phyloP scores from a whole-genome alignment of 1,284 basidiomycete genomes.

The Flammula alnicola region DNA sequence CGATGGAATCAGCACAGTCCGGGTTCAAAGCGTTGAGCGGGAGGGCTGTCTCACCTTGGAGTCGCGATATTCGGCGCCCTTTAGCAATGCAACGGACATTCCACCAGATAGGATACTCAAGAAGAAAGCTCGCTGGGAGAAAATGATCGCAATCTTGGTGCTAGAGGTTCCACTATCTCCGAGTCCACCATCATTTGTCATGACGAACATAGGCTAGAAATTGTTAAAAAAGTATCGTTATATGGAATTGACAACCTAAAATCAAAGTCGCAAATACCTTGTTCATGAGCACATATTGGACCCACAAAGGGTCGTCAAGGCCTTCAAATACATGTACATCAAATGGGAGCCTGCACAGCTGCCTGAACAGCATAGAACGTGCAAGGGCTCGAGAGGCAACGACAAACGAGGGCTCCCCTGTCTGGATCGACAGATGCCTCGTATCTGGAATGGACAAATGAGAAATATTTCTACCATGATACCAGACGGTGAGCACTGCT shows the following conservation, averaged over 20 bases:
- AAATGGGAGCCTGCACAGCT: constrained; percentile 47
- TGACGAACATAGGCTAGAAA: constrained; percentile 67
- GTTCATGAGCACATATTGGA: constrained; percentile 42
- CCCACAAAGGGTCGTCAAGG: constrained; percentile 54
- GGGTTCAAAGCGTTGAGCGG: constrained; percentile 15
- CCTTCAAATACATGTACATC: constrained; percentile 49
- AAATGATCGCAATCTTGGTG: constrained; percentile 34
- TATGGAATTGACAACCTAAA: neutral
- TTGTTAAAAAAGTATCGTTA: neutral
- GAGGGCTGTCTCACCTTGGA: constrained; percentile 60
- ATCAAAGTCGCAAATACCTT: constrained; percentile 43
- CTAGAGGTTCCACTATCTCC: constrained; percentile 18
- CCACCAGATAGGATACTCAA: constrained; percentile 50
- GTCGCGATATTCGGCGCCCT: constrained; percentile 60
- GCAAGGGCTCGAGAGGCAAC: constrained; percentile 55
- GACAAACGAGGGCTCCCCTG: constrained; percentile 39
- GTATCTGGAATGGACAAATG: no score
- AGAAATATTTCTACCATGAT: no score
- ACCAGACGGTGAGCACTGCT: constrained; percentile 24
- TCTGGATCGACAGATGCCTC: constrained; percentile 44
- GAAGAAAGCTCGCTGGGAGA: constrained; percentile 55
- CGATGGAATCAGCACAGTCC: no score
- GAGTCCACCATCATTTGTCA: constrained; percentile 58
- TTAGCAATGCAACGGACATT: constrained; percentile 55
- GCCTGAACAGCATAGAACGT: constrained; percentile 53